phyloP scores from a whole-genome alignment of 371 early-diverging fungal species.

The Lichtheimia corymbifera region DNA sequence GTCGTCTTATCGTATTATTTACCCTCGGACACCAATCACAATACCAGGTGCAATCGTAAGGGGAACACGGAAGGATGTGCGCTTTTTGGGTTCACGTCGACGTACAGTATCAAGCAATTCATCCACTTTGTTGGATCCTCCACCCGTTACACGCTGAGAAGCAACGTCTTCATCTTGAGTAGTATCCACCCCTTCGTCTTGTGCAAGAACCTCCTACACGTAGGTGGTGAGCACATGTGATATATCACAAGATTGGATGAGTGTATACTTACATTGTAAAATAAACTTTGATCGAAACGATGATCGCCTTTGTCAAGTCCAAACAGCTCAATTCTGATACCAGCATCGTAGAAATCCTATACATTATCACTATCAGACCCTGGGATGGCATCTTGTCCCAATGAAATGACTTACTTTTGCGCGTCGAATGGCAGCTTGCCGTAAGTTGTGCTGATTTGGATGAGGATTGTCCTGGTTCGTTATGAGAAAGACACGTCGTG shows the following conservation, averaged over 20 bases:
- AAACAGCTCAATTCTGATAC: slow-evolving; percentile 62
- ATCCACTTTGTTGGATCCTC: slow-evolving; percentile 25
- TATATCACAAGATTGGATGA: neutral
- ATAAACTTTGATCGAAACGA: slow-evolving; percentile 42
- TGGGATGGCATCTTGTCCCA: neutral
- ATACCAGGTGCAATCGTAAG: slow-evolving; percentile 52
- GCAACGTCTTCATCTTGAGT: too few relatives aligned
- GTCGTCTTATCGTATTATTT: neutral
- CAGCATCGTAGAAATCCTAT: slow-evolving; percentile 52
- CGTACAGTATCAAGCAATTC: slow-evolving; percentile 49
- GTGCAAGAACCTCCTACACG: slow-evolving; percentile 22
- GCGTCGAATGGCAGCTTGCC: slow-evolving; percentile 56
- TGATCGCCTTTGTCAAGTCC: slow-evolving; percentile 48
- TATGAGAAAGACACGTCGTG: slow-evolving; percentile 67
- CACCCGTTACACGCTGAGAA: neutral
- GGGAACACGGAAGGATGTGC: slow-evolving; percentile 53
- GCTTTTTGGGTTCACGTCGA: slow-evolving; percentile 60
- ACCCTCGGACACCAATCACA: slow-evolving; percentile 64
- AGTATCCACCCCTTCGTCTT: neutral
- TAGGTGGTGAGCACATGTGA: neutral
- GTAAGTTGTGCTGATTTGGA: slow-evolving; percentile 36
- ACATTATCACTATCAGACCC: neutral
- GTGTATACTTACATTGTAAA: slow-evolving; percentile 47
- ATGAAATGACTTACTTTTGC: slow-evolving; percentile 39
- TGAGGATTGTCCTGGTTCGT: slow-evolving; percentile 73